Percentiles rank a stretch among this genome's conserved stretches.
Conservation (phyloP, 257 asterid species). For the Solanum gandarillasii region DNA sequence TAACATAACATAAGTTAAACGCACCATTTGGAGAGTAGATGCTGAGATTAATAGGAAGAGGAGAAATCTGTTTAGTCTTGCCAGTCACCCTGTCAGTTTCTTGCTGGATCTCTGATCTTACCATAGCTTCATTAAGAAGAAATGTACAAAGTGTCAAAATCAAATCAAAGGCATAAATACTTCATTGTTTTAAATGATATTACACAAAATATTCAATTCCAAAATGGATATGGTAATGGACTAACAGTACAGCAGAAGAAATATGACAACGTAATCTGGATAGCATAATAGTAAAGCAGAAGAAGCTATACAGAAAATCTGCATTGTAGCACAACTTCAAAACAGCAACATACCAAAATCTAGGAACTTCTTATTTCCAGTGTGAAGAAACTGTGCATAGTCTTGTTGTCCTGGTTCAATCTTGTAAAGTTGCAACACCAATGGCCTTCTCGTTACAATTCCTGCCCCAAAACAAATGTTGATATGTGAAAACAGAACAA, state of each 20-base stretch:
- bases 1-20: not conserved
- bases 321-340: not conserved
- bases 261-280: not conserved
- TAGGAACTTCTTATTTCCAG: conserved; percentile 18
- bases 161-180: not conserved
- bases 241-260: not conserved
- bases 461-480: conserved; percentile 11
- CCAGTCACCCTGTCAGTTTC: conserved; percentile 40
- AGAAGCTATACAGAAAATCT: not conserved
- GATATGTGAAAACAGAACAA: not conserved
- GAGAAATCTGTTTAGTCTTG: conserved; percentile 24
- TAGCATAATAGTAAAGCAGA: not conserved
- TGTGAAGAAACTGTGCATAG: conserved; percentile 32
- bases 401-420: conserved; percentile 22
- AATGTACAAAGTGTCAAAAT: not conserved
- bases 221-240: not conserved
- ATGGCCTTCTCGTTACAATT: conserved; percentile 40
- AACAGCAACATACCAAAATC: conserved; percentile 23
- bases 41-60: conserved; percentile 37
- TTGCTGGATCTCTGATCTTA: conserved; percentile 32
- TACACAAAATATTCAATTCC: not conserved
- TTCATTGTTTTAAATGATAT: not conserved
- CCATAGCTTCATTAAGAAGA: conserved; percentile 18
- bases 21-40: conserved; percentile 36
- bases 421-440: conserved; percentile 31